phyloP scores from a whole-genome alignment of 345 rosid species.

The Pugionium cornutum region DNA sequence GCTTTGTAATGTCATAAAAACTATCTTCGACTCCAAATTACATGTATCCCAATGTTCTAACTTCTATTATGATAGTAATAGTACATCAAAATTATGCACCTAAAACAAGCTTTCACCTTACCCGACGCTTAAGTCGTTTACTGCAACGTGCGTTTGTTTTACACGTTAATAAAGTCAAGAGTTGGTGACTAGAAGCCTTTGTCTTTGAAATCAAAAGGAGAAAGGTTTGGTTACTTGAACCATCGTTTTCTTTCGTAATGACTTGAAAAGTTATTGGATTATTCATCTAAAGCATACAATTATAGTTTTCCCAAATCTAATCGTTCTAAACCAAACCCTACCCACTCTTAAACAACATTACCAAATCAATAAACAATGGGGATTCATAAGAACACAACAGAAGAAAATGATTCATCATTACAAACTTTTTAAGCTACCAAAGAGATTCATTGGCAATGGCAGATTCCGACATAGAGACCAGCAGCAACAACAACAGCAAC shows the following conservation, averaged over 20 bases:
- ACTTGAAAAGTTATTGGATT: not conserved
- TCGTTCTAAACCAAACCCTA: conserved; percentile 36
- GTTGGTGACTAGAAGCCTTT: conserved; percentile 20
- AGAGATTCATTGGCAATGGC: conserved; percentile 32
- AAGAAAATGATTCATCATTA: conserved; percentile 17
- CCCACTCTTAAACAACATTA: conserved; percentile 35
- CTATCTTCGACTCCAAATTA: too few species aligned
- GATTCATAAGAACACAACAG: conserved; percentile 12
- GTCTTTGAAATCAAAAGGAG: conserved; percentile 14
- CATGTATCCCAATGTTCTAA: too few species aligned
- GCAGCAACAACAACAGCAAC: conserved; percentile 19
- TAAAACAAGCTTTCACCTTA: too few species aligned
- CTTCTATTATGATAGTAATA: too few species aligned
- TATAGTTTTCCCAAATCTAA: conserved; percentile 22
- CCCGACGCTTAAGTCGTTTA: too few species aligned
- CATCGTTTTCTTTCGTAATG: conserved; percentile 19
- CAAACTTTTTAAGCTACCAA: conserved; percentile 12
- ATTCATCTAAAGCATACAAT: conserved; percentile 7
- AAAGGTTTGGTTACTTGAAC: conserved; percentile 12
- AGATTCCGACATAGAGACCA: conserved; percentile 33
- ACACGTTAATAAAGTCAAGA: conserved; percentile 17
- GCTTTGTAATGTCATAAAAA: too few species aligned
- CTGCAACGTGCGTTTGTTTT: too few species aligned
- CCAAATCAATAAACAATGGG: not conserved
- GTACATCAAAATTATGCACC: too few species aligned